Percentiles rank a stretch among this genome's conserved stretches.
Conservation (phyloP, 495 filamentous ascomycete genomes). For the Letharia columbiana region DNA sequence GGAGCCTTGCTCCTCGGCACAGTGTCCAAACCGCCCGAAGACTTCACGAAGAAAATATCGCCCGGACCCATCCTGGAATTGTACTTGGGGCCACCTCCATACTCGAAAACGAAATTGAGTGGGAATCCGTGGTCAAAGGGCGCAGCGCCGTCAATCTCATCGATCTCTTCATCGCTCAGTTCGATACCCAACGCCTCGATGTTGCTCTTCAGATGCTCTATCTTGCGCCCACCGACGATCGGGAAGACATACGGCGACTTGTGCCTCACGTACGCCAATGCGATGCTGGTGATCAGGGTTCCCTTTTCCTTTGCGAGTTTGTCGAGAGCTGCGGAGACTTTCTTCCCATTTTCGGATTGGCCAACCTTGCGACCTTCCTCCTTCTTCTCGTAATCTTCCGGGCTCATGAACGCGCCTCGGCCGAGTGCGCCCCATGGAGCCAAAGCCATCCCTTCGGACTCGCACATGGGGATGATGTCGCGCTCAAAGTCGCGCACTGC, state of each 20-base stretch:
- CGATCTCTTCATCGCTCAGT: slow-evolving; percentile 48
- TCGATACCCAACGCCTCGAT: slow-evolving; percentile 49
- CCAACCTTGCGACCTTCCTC: slow-evolving; percentile 26
- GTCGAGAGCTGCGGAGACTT: slow-evolving; percentile 49
- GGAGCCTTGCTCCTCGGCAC: slow-evolving; percentile 25
- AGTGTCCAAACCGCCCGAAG: slow-evolving; percentile 40
- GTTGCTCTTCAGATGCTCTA: slow-evolving; percentile 57
- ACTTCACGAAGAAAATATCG: slow-evolving; percentile 33
- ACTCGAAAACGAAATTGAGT: slow-evolving; percentile 34
- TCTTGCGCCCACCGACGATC: slow-evolving; percentile 58
- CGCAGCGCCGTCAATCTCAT: slow-evolving; percentile 43
- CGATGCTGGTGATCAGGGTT: slow-evolving; percentile 38
- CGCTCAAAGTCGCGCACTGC: slow-evolving; percentile 44
- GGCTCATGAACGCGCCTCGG: slow-evolving; percentile 44
- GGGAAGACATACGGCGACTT: slow-evolving; percentile 73
- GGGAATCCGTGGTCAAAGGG: slow-evolving; percentile 49
- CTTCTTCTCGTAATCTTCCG: slow-evolving; percentile 28
- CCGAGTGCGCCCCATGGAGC: slow-evolving; percentile 49
- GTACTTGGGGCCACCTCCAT: slow-evolving; percentile 11
- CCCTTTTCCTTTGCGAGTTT: slow-evolving; percentile 46
- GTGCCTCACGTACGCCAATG: slow-evolving; percentile 64
- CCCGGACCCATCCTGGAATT: slow-evolving; percentile 12
- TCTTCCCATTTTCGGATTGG: slow-evolving; percentile 35
- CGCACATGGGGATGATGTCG: slow-evolving; percentile 50
- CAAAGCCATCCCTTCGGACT: slow-evolving; percentile 50